A percentile compares a stretch with the other conserved stretches of the same genome.
phyloP scores from a whole-genome alignment of 371 early-diverging fungal genomes.

The Syncephalastrum monosporum region DNA sequence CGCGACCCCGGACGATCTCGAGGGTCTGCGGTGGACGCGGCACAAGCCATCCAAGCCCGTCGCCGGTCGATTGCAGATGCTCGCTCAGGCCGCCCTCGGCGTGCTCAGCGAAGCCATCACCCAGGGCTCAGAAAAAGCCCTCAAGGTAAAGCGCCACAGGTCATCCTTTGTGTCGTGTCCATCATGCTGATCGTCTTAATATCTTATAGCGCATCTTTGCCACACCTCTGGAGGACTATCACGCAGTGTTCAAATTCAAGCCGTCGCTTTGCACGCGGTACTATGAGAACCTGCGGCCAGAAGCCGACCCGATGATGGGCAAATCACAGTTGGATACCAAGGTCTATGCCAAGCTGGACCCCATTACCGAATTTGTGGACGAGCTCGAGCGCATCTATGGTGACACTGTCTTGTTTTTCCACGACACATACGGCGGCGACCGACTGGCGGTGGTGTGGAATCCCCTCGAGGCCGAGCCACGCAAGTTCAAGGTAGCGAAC shows the following conservation, averaged over 20 bases:
- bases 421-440: conserved; percentile 78
- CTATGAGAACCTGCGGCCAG: conserved; percentile 54
- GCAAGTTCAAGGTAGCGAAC: conserved; percentile 66
- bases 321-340: conserved; percentile 41
- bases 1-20: conserved; percentile 62
- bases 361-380: conserved; percentile 55
- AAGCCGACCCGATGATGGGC: conserved; percentile 35
- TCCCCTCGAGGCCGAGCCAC: conserved; percentile 46
- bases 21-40: conserved; percentile 55
- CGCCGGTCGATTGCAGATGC: conserved; percentile 54
- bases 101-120: conserved; percentile 34
- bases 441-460: conserved; percentile 75
- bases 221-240: conserved; percentile 70
- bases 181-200: background rate
- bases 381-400: conserved; percentile 63
- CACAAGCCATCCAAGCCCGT: conserved; percentile 53
- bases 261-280: conserved; percentile 58
- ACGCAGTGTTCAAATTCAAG: conserved; percentile 63
- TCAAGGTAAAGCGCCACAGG: conserved; percentile 25
- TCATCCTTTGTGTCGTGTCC: background rate
- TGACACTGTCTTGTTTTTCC: conserved; percentile 63
- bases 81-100: conserved; percentile 65
- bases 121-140: conserved; percentile 21
- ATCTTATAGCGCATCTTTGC: conserved; percentile 57
- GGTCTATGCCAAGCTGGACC: conserved; percentile 62